These are phyloP conservation scores for Phycomyces nitens DNA, from an alignment of 192 early-diverging fungal species.

Conservation along the genomic window DNA sequence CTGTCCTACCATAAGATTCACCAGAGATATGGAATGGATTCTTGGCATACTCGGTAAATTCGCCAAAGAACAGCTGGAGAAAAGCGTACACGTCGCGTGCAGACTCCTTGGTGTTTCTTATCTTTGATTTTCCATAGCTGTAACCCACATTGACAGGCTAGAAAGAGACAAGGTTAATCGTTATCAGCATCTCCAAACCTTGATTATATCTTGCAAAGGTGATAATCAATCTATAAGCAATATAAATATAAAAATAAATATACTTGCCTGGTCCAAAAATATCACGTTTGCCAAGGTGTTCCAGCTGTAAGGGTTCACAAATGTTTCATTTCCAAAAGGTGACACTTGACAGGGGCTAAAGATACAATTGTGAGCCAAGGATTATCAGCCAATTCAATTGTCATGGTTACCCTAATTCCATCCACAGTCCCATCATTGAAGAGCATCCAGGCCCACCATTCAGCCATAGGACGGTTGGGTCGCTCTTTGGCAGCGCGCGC, in stretches of 20 bases:
- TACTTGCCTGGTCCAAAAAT: constrained; percentile 69
- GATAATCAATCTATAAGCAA: too few relatives aligned
- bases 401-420: constrained; percentile 66
- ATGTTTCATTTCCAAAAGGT: constrained; percentile 65
- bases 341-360: constrained; percentile 75
- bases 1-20: constrained; percentile 52
- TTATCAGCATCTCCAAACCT: too few relatives aligned
- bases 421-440: constrained; percentile 72
- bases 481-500: constrained; percentile 65
- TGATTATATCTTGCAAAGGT: too few relatives aligned
- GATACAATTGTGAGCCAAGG: background rate
- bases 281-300: constrained; percentile 85
- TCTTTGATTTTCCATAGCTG: constrained; percentile 70
- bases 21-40: constrained; percentile 86
- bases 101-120: constrained; percentile 68
- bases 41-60: constrained; percentile 75
- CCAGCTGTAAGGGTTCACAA: constrained; percentile 78
- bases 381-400: background rate
- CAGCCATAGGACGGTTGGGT: constrained; percentile 76
- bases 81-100: constrained; percentile 91
- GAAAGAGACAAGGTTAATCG: background rate
- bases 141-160: constrained; percentile 90
- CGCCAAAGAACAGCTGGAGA: constrained; percentile 84
- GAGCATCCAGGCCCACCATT: constrained; percentile 87
- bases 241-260: background rate